Base-by-base conservation (phyloP, 2,329 filamentous ascomycete species). In the Botrytis paeoniae region DNA sequence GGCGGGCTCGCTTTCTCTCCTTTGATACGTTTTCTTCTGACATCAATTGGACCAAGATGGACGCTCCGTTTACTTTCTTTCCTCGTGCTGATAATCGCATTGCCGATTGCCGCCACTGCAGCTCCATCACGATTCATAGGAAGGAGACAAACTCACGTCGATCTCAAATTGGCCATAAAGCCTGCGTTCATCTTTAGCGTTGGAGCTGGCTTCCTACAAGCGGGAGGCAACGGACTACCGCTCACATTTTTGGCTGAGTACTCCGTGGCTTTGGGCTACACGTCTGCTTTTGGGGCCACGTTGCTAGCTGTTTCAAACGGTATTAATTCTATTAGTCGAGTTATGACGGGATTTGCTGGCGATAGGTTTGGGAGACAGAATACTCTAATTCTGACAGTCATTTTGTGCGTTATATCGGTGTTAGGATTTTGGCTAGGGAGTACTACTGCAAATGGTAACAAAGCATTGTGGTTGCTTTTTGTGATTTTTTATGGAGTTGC, bases 191-290 rank as follows among this genome's bases (percentile, higher is more conserved):
- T 84, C 48, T 80, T 85, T 57, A 82, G 82, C 41, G 82, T 81
- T n/a, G 74, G 82, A 1, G 84, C 83, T 1, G 83, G 82, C 3
- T 83, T 84, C 22, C 70, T 80, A 1, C 77, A 86, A 78, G 82
- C 85, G 0, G 83, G 85, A 62, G 85, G 84, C 7, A 83, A 85
- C 61, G 82, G 83, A 68, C 81, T 85, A 16, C 85, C 85, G 0
- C 80, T 86, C n/a, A 82, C 82, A 0, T 87, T 86, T 73, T 81
- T 86, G 57, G 82, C 85, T 0, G 84, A 84, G 22, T 87, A 86
- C 75, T 84, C 82, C 14, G 82, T 85, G 2, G 80, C 81, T 0
- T 76, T 87, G 3, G 85, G 85, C 0, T 81, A 83, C 72, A 81
- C 80, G 0, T 79, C 84, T 6, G 78, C 80, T 16, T 80, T 81